Evolutionary conservation across 345 rosid species (phyloP), one percentile per base, ranked within the genome.

Genomic region (Hibiscus tridactylites): DNA sequence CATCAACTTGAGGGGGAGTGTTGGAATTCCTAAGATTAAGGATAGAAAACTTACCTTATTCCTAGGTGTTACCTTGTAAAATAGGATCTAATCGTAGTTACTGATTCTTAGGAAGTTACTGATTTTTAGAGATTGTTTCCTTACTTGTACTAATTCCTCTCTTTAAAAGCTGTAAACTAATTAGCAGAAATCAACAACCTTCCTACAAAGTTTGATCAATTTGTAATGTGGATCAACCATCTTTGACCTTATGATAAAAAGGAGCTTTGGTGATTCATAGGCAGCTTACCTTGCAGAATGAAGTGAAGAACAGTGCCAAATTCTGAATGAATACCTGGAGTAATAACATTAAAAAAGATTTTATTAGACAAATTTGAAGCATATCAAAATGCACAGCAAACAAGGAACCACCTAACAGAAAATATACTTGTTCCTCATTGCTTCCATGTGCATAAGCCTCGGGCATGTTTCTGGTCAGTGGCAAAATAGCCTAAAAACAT

Each of bases 321-420:
- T 96, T 96, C 90, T 96, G 99, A 79, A 91, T 96, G 79, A 96
- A 96, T 68, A 98, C 99, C 99, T 92, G 86, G 58, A 71, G 62
- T 63, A 74, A 71, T 66, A 79, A 53, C 66, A 74, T 53, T 17
- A 71, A 52, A 46, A 46, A 11, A 31, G 70, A 8, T 5, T 39
- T 8, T 17, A 71, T 28, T 10, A 63, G 59, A 44, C 61, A 31
- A 17, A 66, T 54, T 61, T 52, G 49, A 11, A 71, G 57, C 68
- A 24, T 9, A 58, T 59, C 60, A 53, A 65, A n/a, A 42, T 65
- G 58, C 13, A 9, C 3, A 13, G 56, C 57, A 64, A 8, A 37
- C 24, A n/a, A n/a, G 17, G 70, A 73, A 57, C 53, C 44, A 24
- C 26, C 61, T 12, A 42, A 77, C 60, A 29, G 11, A 66, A 74